phyloP scores from a whole-genome alignment of 768 basidiomycete species.

The Daedalea quercina region DNA sequence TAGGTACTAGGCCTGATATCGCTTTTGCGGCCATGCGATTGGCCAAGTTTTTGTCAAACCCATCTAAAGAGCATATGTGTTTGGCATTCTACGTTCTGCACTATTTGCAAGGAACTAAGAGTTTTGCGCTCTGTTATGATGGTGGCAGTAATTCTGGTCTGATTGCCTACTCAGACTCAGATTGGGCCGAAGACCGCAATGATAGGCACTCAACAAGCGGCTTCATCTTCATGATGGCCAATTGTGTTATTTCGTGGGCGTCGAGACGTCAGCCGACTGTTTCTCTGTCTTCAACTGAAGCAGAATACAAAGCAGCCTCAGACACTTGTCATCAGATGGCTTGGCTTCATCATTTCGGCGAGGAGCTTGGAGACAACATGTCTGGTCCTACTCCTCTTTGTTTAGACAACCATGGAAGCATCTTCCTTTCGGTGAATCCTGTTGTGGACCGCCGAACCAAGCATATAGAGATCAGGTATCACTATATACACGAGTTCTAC shows the following conservation, averaged over 20 bases:
- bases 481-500: conserved; percentile 18
- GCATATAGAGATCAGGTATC: conserved; percentile 23
- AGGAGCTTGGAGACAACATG: conserved; percentile 5
- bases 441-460: conserved; percentile 18
- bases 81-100: conserved; percentile 25
- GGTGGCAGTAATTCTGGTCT: conserved; percentile 6
- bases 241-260: conserved; percentile 25
- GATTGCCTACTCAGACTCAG: conserved; percentile 23
- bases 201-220: conserved; percentile 28
- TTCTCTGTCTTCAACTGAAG: conserved; percentile 28
- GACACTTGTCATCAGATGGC: conserved; percentile 19
- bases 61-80: conserved; percentile 20
- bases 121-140: conserved; percentile 16
- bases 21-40: conserved; percentile 24
- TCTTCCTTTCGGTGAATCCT: conserved; percentile 14
- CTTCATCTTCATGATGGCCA: conserved; percentile 27
- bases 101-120: conserved; percentile 26
- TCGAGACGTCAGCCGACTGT: conserved; percentile 16
- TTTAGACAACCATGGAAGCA: conserved; percentile 9
- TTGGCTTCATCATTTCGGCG: conserved; percentile 15
- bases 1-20: conserved; percentile 30
- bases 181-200: conserved; percentile 24
- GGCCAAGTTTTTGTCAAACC: conserved; percentile 23
- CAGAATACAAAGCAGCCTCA: conserved; percentile 30
- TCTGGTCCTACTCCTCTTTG: conserved; percentile 5